Evolutionary conservation across 257 asterid genomes (phyloP), one percentile per base, ranked within the genome.

Genomic region (Rauvolfia tetraphylla): DNA sequence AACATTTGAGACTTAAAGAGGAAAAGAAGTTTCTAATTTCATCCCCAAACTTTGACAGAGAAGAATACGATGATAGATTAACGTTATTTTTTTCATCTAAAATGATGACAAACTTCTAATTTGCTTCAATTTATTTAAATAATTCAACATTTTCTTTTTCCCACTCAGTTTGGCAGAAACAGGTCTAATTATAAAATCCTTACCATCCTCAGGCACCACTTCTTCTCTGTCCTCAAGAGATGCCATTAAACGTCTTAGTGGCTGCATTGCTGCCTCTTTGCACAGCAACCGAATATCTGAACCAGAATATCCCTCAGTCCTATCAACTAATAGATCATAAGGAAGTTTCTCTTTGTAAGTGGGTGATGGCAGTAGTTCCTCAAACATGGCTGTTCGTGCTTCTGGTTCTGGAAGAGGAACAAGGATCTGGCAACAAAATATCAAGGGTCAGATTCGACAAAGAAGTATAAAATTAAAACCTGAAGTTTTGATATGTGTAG

Each of bases 251-350:
- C 97, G 89, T 80, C 99, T 81, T 61, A 95, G 83, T 58, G 98
- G 99, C 80, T 92, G 98, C 99, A 95, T 95, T 42, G 98, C 99
- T 53, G 97, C 98, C 81, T 95, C 99, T 87, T 95, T 95, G 91
- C 99, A 92, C 70, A 95, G 71, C 39, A 95, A 83, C 75, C 98
- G 92, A 75, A 95, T 87, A 85, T 95, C 99, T 42, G 98, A 95
- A 82, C 99, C 99, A 23, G 99, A 95, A 87, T 51, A 95, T 27
- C 96, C 99, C 77, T 89, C 94, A 0, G 90, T 85, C 76, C 68
- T 89, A 20, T 91, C 93, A 57, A 92, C 93, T 74, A 95, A 85
- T 77, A 95, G 58, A 79, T 90, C 90, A 79, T 95, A 91, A 68
- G 98, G 97, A 80, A 95, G 96, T 49, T 74, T 77, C 67, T 81